phyloP scores from a whole-genome alignment of 305 asterid genomes.

The Solanum hybrid region DNA sequence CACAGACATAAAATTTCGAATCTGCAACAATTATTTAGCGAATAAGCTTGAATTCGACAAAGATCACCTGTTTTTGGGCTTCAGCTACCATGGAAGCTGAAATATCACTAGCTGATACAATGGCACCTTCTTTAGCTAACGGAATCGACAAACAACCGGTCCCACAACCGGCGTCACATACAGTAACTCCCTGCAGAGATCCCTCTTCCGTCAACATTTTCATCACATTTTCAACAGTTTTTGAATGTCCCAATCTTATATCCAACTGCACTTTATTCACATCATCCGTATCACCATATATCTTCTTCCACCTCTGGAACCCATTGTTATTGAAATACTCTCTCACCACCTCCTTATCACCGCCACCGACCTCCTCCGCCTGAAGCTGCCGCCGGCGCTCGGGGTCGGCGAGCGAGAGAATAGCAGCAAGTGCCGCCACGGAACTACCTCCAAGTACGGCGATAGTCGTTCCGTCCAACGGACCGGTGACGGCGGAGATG shows the following conservation, averaged over 20 bases:
- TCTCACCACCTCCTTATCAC: conserved; percentile 84
- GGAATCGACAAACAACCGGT: conserved; percentile 85
- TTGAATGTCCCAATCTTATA: conserved; percentile 74
- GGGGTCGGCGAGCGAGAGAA: conserved; percentile 68
- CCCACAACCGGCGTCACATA: conserved; percentile 96
- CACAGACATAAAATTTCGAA: background rate
- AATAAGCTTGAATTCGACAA: background rate
- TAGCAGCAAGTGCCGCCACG: conserved; percentile 76
- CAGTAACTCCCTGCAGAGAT: conserved; percentile 48
- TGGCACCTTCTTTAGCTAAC: conserved; percentile 82
- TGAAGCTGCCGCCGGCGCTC: conserved; percentile 72
- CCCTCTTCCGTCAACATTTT: conserved; percentile 79
- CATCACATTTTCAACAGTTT: conserved; percentile 83
- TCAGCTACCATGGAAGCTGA: conserved; percentile 95
- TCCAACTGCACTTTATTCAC: conserved; percentile 79
- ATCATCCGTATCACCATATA: conserved; percentile 82
- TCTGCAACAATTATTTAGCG: background rate
- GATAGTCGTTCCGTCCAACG: conserved; percentile 54
- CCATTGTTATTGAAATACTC: conserved; percentile 92
- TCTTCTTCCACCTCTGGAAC: conserved; percentile 86
- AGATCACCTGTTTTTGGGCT: conserved; percentile 62
- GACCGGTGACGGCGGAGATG: conserved; percentile 25
- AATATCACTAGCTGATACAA: conserved; percentile 79
- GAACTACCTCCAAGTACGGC: conserved; percentile 74
- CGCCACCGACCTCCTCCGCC: conserved; percentile 94